Evolutionary conservation across 1,139 yeast genomes (phyloP).

Genomic region (Debaryomyces psychrophilus): DNA sequence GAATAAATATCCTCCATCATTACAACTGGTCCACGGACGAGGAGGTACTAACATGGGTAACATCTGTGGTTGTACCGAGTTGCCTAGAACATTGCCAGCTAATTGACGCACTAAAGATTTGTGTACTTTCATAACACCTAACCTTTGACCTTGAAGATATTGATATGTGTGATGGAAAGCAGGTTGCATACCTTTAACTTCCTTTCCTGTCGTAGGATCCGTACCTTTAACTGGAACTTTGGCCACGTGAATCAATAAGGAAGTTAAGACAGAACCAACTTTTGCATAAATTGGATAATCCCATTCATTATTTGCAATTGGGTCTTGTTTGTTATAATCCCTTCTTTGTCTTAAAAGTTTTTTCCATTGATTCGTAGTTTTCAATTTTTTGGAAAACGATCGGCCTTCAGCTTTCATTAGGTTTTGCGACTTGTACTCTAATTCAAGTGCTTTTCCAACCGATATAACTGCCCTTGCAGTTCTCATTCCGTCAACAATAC

Average conservation of each 20-base stretch:
- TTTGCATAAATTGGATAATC: slow-evolving; percentile 66
- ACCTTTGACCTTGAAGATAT: slow-evolving; percentile 72
- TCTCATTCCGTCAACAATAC: slow-evolving; percentile 81
- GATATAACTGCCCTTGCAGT: slow-evolving; percentile 80
- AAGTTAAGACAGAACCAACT: slow-evolving; percentile 78
- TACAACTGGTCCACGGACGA: slow-evolving; percentile 79
- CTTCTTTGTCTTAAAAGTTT: slow-evolving; percentile 38
- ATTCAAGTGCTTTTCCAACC: slow-evolving; percentile 83
- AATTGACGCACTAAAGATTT: slow-evolving; percentile 65
- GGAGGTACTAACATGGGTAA: slow-evolving; percentile 94
- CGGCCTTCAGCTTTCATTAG: slow-evolving; percentile 61
- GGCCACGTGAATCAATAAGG: slow-evolving; percentile 79
- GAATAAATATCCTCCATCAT: slow-evolving; percentile 82
- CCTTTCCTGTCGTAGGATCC: slow-evolving; percentile 75
- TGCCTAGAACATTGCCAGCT: slow-evolving; percentile 66
- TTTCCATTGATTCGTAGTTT: slow-evolving; percentile 46
- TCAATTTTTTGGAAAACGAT: slow-evolving; percentile 39
- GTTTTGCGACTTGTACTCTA: slow-evolving; percentile 75
- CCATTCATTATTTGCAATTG: slow-evolving; percentile 36
- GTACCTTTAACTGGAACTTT: slow-evolving; percentile 74
- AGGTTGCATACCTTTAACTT: slow-evolving; percentile 74
- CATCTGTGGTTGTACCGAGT: slow-evolving; percentile 81
- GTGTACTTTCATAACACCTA: slow-evolving; percentile 84
- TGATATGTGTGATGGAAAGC: slow-evolving; percentile 91
- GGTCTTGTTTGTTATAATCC: slow-evolving; percentile 17